Evolutionary conservation across 2,329 filamentous ascomycete species (phyloP).

Genomic region (Aspergillus felis): DNA sequence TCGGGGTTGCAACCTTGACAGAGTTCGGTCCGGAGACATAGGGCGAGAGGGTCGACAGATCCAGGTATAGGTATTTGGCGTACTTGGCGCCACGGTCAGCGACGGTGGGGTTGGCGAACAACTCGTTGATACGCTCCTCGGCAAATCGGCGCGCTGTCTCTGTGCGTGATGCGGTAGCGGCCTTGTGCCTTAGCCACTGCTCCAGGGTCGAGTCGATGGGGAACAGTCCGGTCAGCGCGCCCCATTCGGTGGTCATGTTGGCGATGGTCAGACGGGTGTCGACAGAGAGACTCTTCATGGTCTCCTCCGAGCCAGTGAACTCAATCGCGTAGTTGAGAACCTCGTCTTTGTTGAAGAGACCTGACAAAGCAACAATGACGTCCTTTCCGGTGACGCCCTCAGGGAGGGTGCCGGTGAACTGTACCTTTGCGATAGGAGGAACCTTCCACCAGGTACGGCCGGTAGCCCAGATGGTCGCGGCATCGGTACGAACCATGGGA

Average conservation of each 20-base stretch:
- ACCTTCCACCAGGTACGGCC: constrained; percentile 83
- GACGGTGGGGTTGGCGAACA: constrained; percentile 61
- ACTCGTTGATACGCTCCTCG: constrained; percentile 67
- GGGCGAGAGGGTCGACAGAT: constrained; percentile 78
- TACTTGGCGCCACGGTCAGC: constrained; percentile 78
- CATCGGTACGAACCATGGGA: constrained; percentile 81
- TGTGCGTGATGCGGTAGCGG: constrained; percentile 57
- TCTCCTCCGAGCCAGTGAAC: constrained; percentile 76
- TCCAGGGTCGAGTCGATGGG: constrained; percentile 72
- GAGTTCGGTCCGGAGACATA: constrained; percentile 86
- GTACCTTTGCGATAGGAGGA: constrained; percentile 77
- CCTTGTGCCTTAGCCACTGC: constrained; percentile 72
- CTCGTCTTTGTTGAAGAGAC: constrained; percentile 79
- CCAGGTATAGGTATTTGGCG: constrained; percentile 75
- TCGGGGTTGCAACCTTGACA: constrained; percentile 78
- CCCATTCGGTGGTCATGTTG: constrained; percentile 84
- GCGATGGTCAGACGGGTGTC: constrained; percentile 65
- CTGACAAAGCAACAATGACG: constrained; percentile 84
- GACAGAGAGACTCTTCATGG: constrained; percentile 66
- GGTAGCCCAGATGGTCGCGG: constrained; percentile 80
- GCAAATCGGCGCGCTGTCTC: constrained; percentile 57
- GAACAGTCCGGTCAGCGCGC: constrained; percentile 70
- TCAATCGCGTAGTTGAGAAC: constrained; percentile 90
- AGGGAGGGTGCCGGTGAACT: constrained; percentile 69
- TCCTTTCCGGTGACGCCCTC: constrained; percentile 87